Evolutionary conservation across 345 rosid species (phyloP).

Genomic region (Sisymbrium altissimum): DNA sequence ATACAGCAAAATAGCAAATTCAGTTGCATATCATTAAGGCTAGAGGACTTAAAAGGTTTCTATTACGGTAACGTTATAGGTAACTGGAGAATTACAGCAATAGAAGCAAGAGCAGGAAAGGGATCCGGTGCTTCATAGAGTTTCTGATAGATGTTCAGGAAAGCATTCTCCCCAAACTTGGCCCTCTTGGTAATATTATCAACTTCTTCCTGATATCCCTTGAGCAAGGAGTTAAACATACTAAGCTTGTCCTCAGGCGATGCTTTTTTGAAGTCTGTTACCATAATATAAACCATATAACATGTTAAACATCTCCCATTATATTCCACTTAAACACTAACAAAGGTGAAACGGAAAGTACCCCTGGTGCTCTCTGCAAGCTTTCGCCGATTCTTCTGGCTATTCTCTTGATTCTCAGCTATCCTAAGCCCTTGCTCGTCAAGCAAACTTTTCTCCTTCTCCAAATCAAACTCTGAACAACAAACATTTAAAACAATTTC

Average conservation of each 20-base stretch:
- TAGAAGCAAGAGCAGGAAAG: conserved; percentile 87
- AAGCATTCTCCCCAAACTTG: conserved; percentile 94
- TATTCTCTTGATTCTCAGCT: conserved; percentile 96
- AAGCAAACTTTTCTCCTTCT: conserved; percentile 79
- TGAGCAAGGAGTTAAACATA: conserved; percentile 86
- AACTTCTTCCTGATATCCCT: conserved; percentile 98
- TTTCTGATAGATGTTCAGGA: conserved; percentile 94
- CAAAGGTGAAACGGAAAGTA: conserved; percentile 27
- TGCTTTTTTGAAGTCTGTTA: conserved; percentile 96
- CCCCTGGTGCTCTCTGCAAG: conserved; percentile 99
- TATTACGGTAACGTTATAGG: neutral
- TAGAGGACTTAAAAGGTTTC: neutral
- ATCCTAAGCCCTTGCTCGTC: conserved; percentile 96
- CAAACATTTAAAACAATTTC: neutral
- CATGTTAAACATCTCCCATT: conserved; percentile 9
- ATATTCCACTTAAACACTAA: neutral
- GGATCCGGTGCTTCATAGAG: conserved; percentile 99
- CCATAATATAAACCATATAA: conserved; percentile 5
- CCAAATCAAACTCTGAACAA: conserved; percentile 77
- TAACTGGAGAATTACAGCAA: conserved; percentile 61
- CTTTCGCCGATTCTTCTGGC: conserved; percentile 89
- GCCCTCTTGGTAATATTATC: conserved; percentile 99
- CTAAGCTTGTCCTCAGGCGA: conserved; percentile 76
- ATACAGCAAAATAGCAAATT: conserved; percentile 6
- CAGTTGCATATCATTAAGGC: neutral